These are phyloP conservation scores for Prunus davidiana DNA, from an alignment of 306 rosid genomes.

Conservation along the genomic window DNA sequence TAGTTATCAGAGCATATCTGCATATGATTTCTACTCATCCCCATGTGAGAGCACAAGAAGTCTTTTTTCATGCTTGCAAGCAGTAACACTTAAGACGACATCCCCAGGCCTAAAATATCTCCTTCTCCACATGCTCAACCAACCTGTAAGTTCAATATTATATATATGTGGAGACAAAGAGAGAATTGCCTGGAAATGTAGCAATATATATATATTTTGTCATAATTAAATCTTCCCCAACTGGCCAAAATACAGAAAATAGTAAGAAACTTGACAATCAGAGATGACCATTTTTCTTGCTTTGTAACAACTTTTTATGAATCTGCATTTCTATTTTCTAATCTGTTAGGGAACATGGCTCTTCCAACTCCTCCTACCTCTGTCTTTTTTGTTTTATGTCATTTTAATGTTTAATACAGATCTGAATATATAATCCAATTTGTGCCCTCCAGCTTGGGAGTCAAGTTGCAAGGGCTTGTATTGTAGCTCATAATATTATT, in stretches of 20 bases:
- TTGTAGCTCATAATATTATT: neutral
- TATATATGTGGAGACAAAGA: neutral
- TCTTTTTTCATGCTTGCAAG: slow-evolving; percentile 32
- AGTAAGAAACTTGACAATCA: neutral
- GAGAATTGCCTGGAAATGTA: slow-evolving; percentile 11
- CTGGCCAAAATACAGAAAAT: neutral
- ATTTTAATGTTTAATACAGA: slow-evolving; percentile 2
- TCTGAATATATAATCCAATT: neutral
- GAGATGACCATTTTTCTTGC: neutral
- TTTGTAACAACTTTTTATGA: neutral
- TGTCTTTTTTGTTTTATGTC: neutral
- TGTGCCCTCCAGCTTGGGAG: neutral
- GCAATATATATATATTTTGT: neutral
- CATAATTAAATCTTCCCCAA: neutral
- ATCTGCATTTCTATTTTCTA: slow-evolving; percentile 12
- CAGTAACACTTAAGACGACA: neutral
- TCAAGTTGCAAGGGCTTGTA: neutral
- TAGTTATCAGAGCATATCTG: slow-evolving; percentile 13
- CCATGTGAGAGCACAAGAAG: slow-evolving; percentile 42
- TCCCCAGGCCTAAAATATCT: slow-evolving; percentile 18
- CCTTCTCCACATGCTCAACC: slow-evolving; percentile 44
- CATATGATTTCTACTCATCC: slow-evolving; percentile 15
- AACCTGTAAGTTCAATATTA: neutral
- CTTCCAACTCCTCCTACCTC: neutral
- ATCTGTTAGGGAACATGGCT: slow-evolving; percentile 18